These are phyloP conservation scores for Hyphopichia fennica DNA, from an alignment of 1,139 yeast genomes.

Conservation along the genomic window DNA sequence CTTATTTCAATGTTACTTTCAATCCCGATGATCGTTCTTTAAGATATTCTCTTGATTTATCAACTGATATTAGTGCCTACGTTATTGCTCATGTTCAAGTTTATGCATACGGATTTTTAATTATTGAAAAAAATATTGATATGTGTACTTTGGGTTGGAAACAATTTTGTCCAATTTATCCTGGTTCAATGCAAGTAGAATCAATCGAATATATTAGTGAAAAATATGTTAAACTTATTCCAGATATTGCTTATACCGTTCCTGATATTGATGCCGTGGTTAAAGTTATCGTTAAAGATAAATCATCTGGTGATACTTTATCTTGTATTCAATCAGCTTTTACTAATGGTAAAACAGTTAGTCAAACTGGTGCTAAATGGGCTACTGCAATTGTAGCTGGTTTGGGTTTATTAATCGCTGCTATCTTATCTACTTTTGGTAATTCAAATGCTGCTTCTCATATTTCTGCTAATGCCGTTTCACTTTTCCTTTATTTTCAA, in stretches of 20 bases:
- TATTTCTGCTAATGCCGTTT: conserved; percentile 72
- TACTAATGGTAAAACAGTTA: conserved; percentile 70
- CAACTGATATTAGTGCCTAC: conserved; percentile 58
- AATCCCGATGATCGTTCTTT: conserved; percentile 64
- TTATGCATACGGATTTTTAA: conserved; percentile 72
- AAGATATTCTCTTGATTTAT: conserved; percentile 59
- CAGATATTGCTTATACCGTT: conserved; percentile 70
- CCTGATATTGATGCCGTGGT: conserved; percentile 80
- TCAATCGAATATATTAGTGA: conserved; percentile 57
- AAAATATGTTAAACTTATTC: conserved; percentile 50
- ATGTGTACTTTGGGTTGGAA: conserved; percentile 68
- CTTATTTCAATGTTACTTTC: conserved; percentile 65
- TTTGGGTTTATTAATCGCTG: conserved; percentile 68
- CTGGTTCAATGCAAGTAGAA: conserved; percentile 69
- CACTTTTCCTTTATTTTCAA: conserved; percentile 74
- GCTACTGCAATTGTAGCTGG: conserved; percentile 82
- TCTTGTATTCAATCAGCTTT: conserved; percentile 73
- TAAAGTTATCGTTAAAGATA: conserved; percentile 46
- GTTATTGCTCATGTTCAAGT: conserved; percentile 62
- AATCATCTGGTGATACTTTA: conserved; percentile 38
- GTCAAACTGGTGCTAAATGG: conserved; percentile 80
- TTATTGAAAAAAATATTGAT: conserved; percentile 54
- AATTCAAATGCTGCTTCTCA: conserved; percentile 79
- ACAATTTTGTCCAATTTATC: conserved; percentile 76
- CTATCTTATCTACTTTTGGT: conserved; percentile 68